Conservation (phyloP, 495 filamentous ascomycete species). For the Neurospora tetraspora region DNA sequence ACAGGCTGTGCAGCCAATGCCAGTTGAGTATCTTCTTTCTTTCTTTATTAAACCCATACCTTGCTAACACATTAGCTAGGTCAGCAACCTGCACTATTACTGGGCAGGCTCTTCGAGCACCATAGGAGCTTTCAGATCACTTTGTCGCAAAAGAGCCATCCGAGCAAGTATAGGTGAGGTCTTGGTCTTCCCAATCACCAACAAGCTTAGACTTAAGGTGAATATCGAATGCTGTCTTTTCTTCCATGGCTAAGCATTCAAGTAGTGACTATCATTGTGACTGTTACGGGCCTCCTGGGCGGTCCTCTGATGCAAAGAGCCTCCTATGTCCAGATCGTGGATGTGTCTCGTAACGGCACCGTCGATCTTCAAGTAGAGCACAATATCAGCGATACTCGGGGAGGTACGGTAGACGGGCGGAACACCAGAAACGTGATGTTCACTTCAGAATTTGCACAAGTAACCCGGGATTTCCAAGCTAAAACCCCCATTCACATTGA, state of each 20-base stretch:
- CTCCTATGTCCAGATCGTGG: not conserved
- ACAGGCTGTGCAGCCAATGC: not conserved
- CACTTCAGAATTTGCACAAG: not conserved
- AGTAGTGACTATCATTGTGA: not conserved
- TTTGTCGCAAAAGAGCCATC: not conserved
- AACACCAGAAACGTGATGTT: not conserved
- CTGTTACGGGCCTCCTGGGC: not conserved
- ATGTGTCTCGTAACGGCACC: not conserved
- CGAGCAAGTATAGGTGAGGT: not conserved
- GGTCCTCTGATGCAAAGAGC: not conserved
- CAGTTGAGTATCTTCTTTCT: not conserved
- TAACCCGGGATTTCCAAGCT: not conserved
- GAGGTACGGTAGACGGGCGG: not conserved
- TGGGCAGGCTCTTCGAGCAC: not conserved
- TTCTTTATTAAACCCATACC: not conserved
- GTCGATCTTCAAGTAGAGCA: not conserved
- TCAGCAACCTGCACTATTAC: not conserved
- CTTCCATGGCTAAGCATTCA: no score
- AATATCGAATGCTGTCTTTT: no score
- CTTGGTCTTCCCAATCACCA: not conserved
- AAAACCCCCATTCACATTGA: not conserved
- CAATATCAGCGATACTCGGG: not conserved
- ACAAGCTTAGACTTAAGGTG: not conserved
- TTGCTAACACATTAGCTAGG: not conserved
- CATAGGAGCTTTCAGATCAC: not conserved